Evolutionary conservation across 306 rosid genomes (phyloP).

Genomic region (Prunus mira): DNA sequence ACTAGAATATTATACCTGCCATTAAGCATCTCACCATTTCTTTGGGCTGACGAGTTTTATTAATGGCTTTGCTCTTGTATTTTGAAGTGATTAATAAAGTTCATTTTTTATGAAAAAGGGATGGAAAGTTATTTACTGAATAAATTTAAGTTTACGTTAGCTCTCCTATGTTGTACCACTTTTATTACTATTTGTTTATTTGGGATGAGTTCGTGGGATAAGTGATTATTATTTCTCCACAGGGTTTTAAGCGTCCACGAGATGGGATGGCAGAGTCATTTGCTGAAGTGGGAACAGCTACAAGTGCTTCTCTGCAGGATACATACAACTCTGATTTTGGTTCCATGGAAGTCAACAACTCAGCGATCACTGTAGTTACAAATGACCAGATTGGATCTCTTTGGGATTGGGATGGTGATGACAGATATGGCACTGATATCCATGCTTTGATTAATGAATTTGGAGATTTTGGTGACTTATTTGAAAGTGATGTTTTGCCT

Average conservation of each 20-base stretch:
- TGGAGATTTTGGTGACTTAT: constrained; percentile 97
- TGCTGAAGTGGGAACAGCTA: constrained; percentile 56
- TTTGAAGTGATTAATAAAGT: too few species aligned
- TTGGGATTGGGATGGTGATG: constrained; percentile 96
- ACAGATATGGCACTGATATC: constrained; percentile 79
- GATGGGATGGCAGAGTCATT: constrained; percentile 57
- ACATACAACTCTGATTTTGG: constrained; percentile 74
- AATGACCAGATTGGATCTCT: constrained; percentile 68
- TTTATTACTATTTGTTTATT: neutral
- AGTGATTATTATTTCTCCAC: constrained; percentile 17
- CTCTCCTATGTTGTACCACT: neutral
- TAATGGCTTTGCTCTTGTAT: too few species aligned
- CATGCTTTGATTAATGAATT: constrained; percentile 81
- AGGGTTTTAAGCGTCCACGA: constrained; percentile 90
- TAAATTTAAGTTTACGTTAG: too few species aligned
- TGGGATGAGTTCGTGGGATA: constrained; percentile 21
- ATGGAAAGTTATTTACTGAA: too few species aligned
- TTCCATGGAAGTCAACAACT: constrained; percentile 69
- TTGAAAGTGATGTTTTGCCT: constrained; percentile 76
- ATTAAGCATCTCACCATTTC: too few species aligned
- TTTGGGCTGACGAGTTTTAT: too few species aligned
- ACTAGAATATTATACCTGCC: too few species aligned
- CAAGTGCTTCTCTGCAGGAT: constrained; percentile 61
- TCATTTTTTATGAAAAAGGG: too few species aligned
- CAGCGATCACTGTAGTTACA: constrained; percentile 60